phyloP scores from a whole-genome alignment of 768 basidiomycete species.

The Saitozyma sp. region DNA sequence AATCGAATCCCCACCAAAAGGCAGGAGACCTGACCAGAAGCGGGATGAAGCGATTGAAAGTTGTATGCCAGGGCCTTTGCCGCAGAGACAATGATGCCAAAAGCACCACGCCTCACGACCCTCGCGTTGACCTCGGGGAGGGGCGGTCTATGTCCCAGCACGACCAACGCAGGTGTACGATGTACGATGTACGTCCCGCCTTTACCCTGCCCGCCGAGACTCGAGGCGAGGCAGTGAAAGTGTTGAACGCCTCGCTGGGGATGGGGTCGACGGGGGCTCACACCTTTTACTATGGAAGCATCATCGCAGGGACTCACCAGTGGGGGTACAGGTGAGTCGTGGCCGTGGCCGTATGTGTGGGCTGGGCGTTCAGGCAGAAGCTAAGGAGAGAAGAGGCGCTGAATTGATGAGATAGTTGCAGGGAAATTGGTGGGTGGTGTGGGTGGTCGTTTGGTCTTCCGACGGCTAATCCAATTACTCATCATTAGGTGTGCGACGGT shows the following conservation, averaged over 20 bases:
- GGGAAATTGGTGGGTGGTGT: not conserved
- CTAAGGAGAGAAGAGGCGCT: too few relatives aligned
- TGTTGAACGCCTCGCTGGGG: constrained; percentile 15
- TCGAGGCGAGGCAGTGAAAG: constrained; percentile 20
- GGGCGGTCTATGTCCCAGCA: constrained; percentile 16
- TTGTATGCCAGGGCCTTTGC: constrained; percentile 32
- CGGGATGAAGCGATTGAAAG: not conserved
- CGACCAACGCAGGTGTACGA: not conserved
- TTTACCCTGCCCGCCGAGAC: constrained; percentile 27
- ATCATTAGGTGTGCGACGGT: too few relatives aligned
- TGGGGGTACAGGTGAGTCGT: not conserved
- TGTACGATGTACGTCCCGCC: constrained; percentile 30
- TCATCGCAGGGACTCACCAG: constrained; percentile 34
- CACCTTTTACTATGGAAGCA: constrained; percentile 46
- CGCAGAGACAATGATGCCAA: not conserved
- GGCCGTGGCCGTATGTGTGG: too few relatives aligned
- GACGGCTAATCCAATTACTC: too few relatives aligned
- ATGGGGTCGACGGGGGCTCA: constrained; percentile 20
- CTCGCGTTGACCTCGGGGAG: constrained; percentile 2
- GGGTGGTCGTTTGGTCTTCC: too few relatives aligned
- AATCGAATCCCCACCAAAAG: too few relatives aligned
- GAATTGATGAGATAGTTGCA: not conserved
- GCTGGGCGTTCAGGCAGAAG: too few relatives aligned
- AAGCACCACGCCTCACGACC: not conserved
- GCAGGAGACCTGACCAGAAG: not conserved